Percentiles rank a stretch among this genome's conserved stretches.
phyloP scores from a whole-genome alignment of 2,329 filamentous ascomycete species.

The Claviceps sp. region DNA sequence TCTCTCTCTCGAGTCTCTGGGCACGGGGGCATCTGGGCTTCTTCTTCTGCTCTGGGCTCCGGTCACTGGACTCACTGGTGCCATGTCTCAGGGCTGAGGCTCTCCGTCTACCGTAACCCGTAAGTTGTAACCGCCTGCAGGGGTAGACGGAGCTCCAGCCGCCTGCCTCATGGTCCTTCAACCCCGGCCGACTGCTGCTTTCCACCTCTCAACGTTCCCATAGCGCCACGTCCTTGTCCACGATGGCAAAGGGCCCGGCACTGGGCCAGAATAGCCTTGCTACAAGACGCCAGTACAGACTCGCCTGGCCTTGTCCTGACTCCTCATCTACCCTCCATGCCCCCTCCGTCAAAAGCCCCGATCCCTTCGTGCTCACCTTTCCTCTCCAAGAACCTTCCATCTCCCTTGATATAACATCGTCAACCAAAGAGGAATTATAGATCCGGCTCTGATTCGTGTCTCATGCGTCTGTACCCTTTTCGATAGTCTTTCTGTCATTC shows the following conservation, averaged over 20 bases:
- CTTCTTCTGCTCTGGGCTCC: background rate
- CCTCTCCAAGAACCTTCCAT: conserved; percentile 13
- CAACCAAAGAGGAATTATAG: conserved; percentile 15
- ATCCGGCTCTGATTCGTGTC: conserved; percentile 18
- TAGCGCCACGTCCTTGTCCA: conserved; percentile 8
- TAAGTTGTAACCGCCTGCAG: background rate
- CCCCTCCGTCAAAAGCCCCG: conserved; percentile 12
- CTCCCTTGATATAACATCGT: conserved; percentile 20
- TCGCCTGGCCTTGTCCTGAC: conserved; percentile 12
- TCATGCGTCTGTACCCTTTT: conserved; percentile 19
- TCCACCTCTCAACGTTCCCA: background rate
- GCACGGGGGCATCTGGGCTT: background rate
- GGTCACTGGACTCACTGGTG: too few relatives aligned
- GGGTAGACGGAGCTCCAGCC: too few relatives aligned
- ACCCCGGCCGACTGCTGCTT: conserved; percentile 9
- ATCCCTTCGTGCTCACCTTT: conserved; percentile 12
- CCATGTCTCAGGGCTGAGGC: background rate
- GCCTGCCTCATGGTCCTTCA: conserved; percentile 2
- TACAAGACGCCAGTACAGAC: conserved; percentile 1
- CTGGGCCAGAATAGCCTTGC: conserved; percentile 10
- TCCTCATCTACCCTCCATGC: conserved; percentile 23
- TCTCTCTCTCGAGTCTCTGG: too few relatives aligned
- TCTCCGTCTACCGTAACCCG: background rate
- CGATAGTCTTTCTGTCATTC: conserved; percentile 14
- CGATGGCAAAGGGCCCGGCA: conserved; percentile 7